Evolutionary conservation across 2,329 filamentous ascomycete species (phyloP).

Genomic region (Juglanconis sp.): DNA sequence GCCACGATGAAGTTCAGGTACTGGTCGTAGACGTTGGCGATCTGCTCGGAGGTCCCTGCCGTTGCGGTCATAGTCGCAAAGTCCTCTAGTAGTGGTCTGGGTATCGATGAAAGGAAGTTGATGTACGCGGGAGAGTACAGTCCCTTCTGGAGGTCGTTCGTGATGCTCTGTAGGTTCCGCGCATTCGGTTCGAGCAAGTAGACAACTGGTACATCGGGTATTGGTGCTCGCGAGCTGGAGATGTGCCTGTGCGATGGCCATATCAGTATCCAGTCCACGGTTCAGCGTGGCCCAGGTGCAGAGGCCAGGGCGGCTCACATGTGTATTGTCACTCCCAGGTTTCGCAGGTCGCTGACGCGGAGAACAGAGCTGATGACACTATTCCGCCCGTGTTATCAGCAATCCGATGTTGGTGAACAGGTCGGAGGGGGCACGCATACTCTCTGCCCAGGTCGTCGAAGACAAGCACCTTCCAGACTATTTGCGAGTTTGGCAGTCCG

Average conservation of each 20-base stretch:
- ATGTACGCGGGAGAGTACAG: constrained; percentile 93
- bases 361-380: constrained; percentile 91
- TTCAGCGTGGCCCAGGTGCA: background rate
- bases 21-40: constrained; percentile 92
- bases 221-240: constrained; percentile 76
- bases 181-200: constrained; percentile 91
- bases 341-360: constrained; percentile 85
- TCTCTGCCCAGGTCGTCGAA: constrained; percentile 63
- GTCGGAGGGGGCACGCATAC: constrained; percentile 2
- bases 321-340: constrained; percentile 95
- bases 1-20: constrained; percentile 97
- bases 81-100: constrained; percentile 85
- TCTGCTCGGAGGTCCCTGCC: constrained; percentile 80
- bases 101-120: constrained; percentile 94
- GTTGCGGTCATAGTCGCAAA: constrained; percentile 86
- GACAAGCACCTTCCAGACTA: constrained; percentile 94
- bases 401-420: background rate
- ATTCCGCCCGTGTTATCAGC: constrained; percentile 28
- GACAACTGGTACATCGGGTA: constrained; percentile 93
- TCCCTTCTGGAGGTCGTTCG: constrained; percentile 77
- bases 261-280: background rate
- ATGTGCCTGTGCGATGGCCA: constrained; percentile 60
- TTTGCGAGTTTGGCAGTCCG: constrained; percentile 68
- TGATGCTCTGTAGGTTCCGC: constrained; percentile 78
- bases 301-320: constrained; percentile 54